A percentile compares a stretch with the other conserved stretches of the same genome.
Evolutionary conservation across 169 alveolate genomes (phyloP).

Genomic region (Eimeria praecox): DNA sequence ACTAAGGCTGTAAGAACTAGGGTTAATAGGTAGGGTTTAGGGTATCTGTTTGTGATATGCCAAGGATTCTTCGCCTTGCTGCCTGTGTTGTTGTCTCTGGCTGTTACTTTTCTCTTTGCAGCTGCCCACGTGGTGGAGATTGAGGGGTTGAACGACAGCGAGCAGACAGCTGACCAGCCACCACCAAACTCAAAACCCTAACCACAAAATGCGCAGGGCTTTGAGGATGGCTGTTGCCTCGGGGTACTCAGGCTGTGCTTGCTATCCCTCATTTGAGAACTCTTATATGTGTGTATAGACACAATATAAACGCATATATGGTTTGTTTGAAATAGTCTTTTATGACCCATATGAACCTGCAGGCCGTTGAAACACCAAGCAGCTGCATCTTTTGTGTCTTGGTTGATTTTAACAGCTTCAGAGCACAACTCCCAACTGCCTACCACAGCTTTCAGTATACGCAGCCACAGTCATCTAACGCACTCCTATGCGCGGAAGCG

Average conservation of each 20-base stretch:
- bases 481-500: not conserved
- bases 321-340: too few species aligned
- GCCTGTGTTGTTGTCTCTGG: not conserved
- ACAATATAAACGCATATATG: not conserved
- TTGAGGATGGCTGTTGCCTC: not conserved
- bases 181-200: not conserved
- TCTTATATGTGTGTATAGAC: not conserved
- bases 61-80: not conserved
- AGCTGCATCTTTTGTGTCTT: not conserved
- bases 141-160: not conserved
- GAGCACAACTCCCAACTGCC: not conserved
- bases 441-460: too few species aligned
- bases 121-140: conserved; percentile 23
- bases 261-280: not conserved
- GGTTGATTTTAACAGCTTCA: not conserved
- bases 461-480: not conserved
- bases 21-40: not conserved
- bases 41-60: not conserved
- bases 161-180: not conserved
- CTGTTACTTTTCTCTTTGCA: not conserved
- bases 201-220: too few species aligned
- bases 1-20: not conserved
- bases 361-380: not conserved
- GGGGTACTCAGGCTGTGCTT: not conserved
- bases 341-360: not conserved